phyloP scores from a whole-genome alignment of 805 yeast species.

The Nakazawaea molendinolei region DNA sequence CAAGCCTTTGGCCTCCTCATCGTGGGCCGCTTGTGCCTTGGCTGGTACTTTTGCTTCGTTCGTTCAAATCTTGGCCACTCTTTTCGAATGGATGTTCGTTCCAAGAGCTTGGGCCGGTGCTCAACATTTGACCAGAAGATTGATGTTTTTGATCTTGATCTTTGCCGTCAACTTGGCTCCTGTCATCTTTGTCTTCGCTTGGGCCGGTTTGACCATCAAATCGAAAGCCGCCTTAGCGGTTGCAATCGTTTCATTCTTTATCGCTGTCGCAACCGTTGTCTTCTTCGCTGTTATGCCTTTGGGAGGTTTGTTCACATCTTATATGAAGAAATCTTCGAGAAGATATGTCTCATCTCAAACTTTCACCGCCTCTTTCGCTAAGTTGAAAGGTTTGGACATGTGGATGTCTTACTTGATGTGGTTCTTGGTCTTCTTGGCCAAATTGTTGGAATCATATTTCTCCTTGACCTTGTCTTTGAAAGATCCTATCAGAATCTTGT shows the following conservation, averaged over 20 bases:
- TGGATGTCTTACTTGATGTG: conserved; percentile 93
- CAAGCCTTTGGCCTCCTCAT: conserved; percentile 81
- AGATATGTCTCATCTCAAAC: conserved; percentile 90
- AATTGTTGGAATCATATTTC: conserved; percentile 84
- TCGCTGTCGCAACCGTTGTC: conserved; percentile 75
- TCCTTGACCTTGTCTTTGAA: conserved; percentile 83
- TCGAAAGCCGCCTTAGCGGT: conserved; percentile 73
- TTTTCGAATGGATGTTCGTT: conserved; percentile 91
- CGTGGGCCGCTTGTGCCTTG: conserved; percentile 89
- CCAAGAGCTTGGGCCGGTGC: conserved; percentile 99
- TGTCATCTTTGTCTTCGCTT: conserved; percentile 75
- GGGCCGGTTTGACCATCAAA: conserved; percentile 58
- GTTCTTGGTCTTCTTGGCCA: conserved; percentile 84
- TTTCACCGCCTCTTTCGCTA: conserved; percentile 86
- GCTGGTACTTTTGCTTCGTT: conserved; percentile 85
- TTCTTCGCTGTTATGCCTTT: conserved; percentile 94
- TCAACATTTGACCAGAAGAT: conserved; percentile 87
- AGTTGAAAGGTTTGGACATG: conserved; percentile 82
- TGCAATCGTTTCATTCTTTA: conserved; percentile 81
- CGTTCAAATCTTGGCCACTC: conserved; percentile 80
- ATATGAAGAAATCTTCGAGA: conserved; percentile 81
- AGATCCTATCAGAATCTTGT: conserved; percentile 90
- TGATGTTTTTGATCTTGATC: conserved; percentile 63
- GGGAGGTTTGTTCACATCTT: conserved; percentile 92
- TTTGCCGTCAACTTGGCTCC: conserved; percentile 77